Conservation (phyloP, 2,329 filamentous ascomycete species). For the Colletotrichum sp. region DNA sequence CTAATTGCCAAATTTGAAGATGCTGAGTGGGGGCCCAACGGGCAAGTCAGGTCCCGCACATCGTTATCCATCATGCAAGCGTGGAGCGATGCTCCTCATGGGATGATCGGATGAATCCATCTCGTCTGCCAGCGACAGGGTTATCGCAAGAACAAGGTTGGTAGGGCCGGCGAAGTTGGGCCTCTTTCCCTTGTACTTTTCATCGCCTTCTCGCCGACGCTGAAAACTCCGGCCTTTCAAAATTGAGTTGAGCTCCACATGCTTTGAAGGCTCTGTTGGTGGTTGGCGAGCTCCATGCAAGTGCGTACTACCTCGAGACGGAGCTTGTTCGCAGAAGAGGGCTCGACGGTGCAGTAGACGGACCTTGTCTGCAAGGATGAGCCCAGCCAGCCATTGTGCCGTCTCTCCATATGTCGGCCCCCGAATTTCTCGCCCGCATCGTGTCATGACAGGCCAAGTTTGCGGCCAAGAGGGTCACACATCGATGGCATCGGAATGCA, state of each 20-base stretch:
- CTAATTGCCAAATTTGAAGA: slow-evolving; percentile 2
- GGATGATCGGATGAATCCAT: slow-evolving; percentile 14
- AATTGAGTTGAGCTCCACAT: slow-evolving; percentile 5
- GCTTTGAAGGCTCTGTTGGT: neutral
- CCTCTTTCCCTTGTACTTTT: neutral
- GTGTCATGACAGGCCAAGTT: slow-evolving; percentile 2
- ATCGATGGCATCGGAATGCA: neutral
- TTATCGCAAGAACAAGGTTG: neutral
- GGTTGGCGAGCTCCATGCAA: slow-evolving; percentile 6
- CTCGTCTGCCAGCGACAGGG: neutral
- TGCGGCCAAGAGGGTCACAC: slow-evolving; percentile 1
- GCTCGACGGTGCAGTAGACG: neutral
- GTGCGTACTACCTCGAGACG: slow-evolving; percentile 3
- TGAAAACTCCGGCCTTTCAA: neutral
- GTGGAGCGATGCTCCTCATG: slow-evolving; percentile 3
- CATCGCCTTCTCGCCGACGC: neutral
- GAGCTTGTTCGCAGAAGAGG: slow-evolving; percentile 10
- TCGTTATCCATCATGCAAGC: slow-evolving; percentile 13
- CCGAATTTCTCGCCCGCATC: neutral
- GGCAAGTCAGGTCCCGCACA: slow-evolving; percentile 15
- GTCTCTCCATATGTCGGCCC: slow-evolving; percentile 1
- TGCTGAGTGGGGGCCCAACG: neutral
- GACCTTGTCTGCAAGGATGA: neutral
- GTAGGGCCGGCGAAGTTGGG: neutral
- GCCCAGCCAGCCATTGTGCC: neutral